Evolutionary conservation across 306 rosid species (phyloP).

Genomic region (Argentina anserina): DNA sequence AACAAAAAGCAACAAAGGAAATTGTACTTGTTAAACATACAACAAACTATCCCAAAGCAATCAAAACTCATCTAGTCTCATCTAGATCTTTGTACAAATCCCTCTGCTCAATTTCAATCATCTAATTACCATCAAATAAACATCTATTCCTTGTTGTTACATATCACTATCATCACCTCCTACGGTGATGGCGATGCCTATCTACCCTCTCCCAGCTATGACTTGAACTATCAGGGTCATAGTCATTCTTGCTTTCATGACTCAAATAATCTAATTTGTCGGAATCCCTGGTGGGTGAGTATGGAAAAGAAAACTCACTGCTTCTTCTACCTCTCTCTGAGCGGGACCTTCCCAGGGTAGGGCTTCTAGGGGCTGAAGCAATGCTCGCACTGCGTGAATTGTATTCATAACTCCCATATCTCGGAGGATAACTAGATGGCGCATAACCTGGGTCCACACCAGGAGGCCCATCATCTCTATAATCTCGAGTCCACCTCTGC

Average conservation of each 20-base stretch:
- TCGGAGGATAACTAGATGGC: slow-evolving; percentile 58
- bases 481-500: slow-evolving; percentile 52
- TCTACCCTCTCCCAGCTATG: slow-evolving; percentile 37
- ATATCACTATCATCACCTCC: slow-evolving; percentile 33
- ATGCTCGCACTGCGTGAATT: slow-evolving; percentile 26
- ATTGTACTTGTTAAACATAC: background rate
- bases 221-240: slow-evolving; percentile 33
- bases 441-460: slow-evolving; percentile 60
- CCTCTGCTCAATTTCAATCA: background rate
- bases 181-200: slow-evolving; percentile 42
- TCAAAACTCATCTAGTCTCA: slow-evolving; percentile 26
- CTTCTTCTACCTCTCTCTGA: slow-evolving; percentile 59
- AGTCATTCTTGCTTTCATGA: slow-evolving; percentile 30
- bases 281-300: slow-evolving; percentile 35
- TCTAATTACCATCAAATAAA: slow-evolving; percentile 12
- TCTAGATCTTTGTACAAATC: slow-evolving; percentile 31
- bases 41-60: slow-evolving; percentile 18
- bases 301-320: slow-evolving; percentile 50
- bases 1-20: background rate
- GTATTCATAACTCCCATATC: slow-evolving; percentile 48
- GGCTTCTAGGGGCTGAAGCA: slow-evolving; percentile 32
- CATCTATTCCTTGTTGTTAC: slow-evolving; percentile 14
- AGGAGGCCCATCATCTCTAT: slow-evolving; percentile 70
- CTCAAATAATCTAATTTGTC: slow-evolving; percentile 36
- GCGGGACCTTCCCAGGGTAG: slow-evolving; percentile 32